Base-by-base conservation (phyloP, 2,329 filamentous ascomycete genomes). In the Aspergillus felis region DNA sequence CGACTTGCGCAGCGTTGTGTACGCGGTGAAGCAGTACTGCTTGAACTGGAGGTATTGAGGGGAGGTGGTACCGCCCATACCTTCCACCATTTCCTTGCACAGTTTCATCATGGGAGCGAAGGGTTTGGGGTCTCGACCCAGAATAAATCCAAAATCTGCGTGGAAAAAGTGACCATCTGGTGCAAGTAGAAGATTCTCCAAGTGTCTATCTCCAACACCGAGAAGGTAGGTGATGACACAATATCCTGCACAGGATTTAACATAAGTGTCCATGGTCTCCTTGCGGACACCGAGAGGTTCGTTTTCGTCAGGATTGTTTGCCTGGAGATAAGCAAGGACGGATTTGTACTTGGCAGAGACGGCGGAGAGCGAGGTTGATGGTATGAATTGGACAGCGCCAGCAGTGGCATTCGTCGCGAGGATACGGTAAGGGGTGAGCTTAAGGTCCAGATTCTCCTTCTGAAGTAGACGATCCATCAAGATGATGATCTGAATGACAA, bases 151-250 rank as follows among this genome's bases (percentile, higher is more conserved):
- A 68, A 99, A 99, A 74, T 99, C 94, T 29, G 93, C 92, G 72
- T 99, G 94, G 82, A 99, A 97, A 80, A 99, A 99, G 74, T 95
- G 91, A 4, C 86, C 94, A 64, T 92, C 89, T 0, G 94, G 92
- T 0, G 92, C 86, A 4, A 99, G 85, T 27, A 99, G 86, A 1
- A 99, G 84, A 68, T 99, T 99, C 73, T 99, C 94, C 2, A 97
- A 83, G 75, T 99, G 94, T 1, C 94, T 87, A 72, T 99, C 94
- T 22, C 94, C 94, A 2, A 99, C 94, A 32, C 94, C 95, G 12
- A 99, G 84, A 17, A 99, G 90, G 73, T 99, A 99, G 0, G 95
- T 99, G 65, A 99, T 97, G 14, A 99, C 94, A 73, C 94, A 97
- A 76, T 99, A 99, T 35, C 94, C 94, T 0, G 94, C 94, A 70